Evolutionary conservation across 2,329 filamentous ascomycete genomes (phyloP), one percentile per base, ranked within the genome.

Genomic region (Truncatella angustata): DNA sequence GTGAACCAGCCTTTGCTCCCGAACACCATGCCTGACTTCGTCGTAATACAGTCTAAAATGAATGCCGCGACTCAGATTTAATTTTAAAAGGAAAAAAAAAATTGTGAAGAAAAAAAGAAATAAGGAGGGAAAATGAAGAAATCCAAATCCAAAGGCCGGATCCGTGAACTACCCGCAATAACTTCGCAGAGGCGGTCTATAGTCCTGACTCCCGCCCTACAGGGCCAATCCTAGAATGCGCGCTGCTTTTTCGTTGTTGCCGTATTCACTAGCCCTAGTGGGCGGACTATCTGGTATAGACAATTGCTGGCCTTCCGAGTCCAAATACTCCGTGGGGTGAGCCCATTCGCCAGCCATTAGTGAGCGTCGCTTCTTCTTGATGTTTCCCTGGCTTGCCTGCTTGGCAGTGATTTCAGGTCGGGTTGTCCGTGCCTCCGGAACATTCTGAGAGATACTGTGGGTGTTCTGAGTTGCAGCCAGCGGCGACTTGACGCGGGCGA

Each of bases 281-380:
- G 54, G 39, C 4, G 66, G 66, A 24, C 66, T 68, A 5, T 66
- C 63, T 4, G 64, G 64, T n/a, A 55, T 48, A 18, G 56, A 56
- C 10, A 55, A 42, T 20, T 51, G 40, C 5, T 47, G 24, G 5
- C 36, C 24, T 24, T 63, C 58, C 18, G 54, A 57, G 34, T 68
- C 64, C 6, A 60, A 47, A 9, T 59, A 63, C 23, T 68, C 66
- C 47, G 64, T 64, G 3, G 65, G 66, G 47, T 67, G 66, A 7
- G 66, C 58, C 36, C 58, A 58, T 51, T 68, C 66, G 6, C 66
- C 66, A 4, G 58, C 46, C 32, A 60, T 64, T 28, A 67, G 60
- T 7, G 63, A 66, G 20, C 66, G 64, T 18, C 66, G 55, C 52
- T 68, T 68, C 54, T 62, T 66, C 57, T 68, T 68, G 52, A 68